These are phyloP conservation scores for Paraphaeosphaeria sporulosa DNA, from an alignment of 2,329 filamentous ascomycete genomes.

Conservation along the genomic window DNA sequence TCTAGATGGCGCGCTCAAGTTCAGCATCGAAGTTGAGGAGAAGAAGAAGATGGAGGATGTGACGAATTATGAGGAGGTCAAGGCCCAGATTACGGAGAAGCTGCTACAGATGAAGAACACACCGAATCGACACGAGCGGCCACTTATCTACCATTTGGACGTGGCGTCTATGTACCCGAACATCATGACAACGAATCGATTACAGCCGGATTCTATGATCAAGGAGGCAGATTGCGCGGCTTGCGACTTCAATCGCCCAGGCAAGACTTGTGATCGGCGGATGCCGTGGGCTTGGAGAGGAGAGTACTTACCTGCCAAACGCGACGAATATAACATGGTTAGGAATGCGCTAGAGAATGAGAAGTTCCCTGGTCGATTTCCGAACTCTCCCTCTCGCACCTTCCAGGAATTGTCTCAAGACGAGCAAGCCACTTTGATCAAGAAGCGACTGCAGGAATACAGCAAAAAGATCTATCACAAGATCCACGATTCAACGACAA, in stretches of 20 bases:
- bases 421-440: constrained; percentile 80
- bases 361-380: constrained; percentile 80
- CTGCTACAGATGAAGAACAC: constrained; percentile 78
- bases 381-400: constrained; percentile 72
- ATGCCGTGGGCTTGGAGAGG: constrained; percentile 98
- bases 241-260: constrained; percentile 97
- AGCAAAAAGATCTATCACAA: constrained; percentile 99
- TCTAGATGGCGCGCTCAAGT: constrained; percentile 86
- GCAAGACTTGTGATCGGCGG: constrained; percentile 94
- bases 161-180: constrained; percentile 99
- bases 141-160: constrained; percentile 96
- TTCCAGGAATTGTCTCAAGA: constrained; percentile 84
- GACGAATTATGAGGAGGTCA: constrained; percentile 68
- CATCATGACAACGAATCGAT: constrained; percentile 98
- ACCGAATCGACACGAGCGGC: constrained; percentile 83
- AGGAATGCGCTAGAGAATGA: constrained; percentile 90
- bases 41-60: constrained; percentile 61
- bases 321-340: constrained; percentile 99
- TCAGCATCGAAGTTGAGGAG: constrained; percentile 68
- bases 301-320: constrained; percentile 93
- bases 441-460: constrained; percentile 89
- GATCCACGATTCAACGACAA: constrained; percentile 93
- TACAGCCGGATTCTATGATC: constrained; percentile 99
- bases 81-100: constrained; percentile 77
- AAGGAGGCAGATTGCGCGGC: constrained; percentile 94